These are phyloP conservation scores for Ettlia oleoabundans DNA, from an alignment of 139 green algal genomes.

Conservation along the genomic window DNA sequence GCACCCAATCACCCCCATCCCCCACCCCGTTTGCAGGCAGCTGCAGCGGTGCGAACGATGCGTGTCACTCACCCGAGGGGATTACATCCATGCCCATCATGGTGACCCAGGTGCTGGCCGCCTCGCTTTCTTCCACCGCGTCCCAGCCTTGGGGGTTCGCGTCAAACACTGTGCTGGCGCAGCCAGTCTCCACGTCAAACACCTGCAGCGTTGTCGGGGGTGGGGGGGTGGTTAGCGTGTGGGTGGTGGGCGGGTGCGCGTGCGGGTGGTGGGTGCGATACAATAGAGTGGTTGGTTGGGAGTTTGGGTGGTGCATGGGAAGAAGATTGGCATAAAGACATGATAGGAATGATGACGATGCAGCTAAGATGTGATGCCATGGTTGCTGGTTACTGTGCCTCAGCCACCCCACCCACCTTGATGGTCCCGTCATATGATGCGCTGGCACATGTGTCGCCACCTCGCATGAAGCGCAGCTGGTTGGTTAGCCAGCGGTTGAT, in stretches of 20 bases:
- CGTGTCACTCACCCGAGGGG: neutral
- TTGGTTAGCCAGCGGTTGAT: slow-evolving; percentile 76
- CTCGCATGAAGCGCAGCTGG: slow-evolving; percentile 58
- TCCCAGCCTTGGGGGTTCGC: slow-evolving; percentile 71
- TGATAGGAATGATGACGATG: too few species aligned
- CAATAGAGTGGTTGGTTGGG: too few species aligned
- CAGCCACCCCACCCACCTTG: slow-evolving; percentile 42
- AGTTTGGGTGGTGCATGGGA: too few species aligned
- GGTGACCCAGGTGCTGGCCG: slow-evolving; percentile 31
- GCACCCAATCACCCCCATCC: neutral
- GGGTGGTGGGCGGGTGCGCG: too few species aligned
- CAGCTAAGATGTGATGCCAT: too few species aligned
- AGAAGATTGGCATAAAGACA: too few species aligned
- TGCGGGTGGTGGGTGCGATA: too few species aligned
- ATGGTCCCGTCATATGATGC: slow-evolving; percentile 75
- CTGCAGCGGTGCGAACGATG: too few species aligned
- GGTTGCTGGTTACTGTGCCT: too few species aligned
- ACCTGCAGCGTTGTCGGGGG: slow-evolving; percentile 29
- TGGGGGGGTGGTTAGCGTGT: too few species aligned
- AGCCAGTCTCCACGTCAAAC: slow-evolving; percentile 78
- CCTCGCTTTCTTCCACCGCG: neutral
- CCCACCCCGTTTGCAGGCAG: neutral
- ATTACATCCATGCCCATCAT: slow-evolving; percentile 41
- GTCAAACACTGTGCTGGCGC: slow-evolving; percentile 54
- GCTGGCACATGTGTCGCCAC: slow-evolving; percentile 45